Evolutionary conservation across 495 filamentous ascomycete species (phyloP).

Genomic region (Penicillium subrubescens): DNA sequence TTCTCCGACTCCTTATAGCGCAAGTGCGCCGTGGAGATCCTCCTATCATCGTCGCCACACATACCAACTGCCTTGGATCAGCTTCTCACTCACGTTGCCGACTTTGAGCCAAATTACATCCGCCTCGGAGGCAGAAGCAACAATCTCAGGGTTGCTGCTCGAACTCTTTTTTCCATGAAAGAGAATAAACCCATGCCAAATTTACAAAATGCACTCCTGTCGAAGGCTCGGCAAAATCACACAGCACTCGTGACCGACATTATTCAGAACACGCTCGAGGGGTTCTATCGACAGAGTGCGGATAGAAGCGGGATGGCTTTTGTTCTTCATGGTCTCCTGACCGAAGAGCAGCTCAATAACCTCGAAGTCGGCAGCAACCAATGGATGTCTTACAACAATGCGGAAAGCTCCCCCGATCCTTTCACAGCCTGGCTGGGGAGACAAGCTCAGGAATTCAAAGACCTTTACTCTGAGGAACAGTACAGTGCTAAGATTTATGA

Average conservation of each 20-base stretch:
- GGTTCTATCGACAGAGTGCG: constrained; percentile 38
- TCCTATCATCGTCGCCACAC: constrained; percentile 76
- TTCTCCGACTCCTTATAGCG: constrained; percentile 66
- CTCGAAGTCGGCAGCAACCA: constrained; percentile 53
- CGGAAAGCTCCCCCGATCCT: constrained; percentile 42
- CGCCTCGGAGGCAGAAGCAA: constrained; percentile 79
- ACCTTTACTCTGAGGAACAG: constrained; percentile 40
- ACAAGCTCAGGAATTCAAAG: constrained; percentile 40
- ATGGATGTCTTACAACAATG: constrained; percentile 47
- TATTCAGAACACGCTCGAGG: constrained; percentile 31
- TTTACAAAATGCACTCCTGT: constrained; percentile 31
- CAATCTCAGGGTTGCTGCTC: constrained; percentile 64
- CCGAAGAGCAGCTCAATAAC: constrained; percentile 59
- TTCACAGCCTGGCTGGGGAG: constrained; percentile 67
- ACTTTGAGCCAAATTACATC: constrained; percentile 66
- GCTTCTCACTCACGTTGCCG: constrained; percentile 66
- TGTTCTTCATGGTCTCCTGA: constrained; percentile 58
- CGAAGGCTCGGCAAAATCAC: constrained; percentile 39
- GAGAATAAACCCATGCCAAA: neutral
- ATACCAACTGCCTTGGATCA: constrained; percentile 94
- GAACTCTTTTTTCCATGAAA: constrained; percentile 66
- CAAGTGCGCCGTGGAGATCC: constrained; percentile 63
- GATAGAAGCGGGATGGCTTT: constrained; percentile 35
- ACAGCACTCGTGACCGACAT: neutral
- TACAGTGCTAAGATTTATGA: constrained; percentile 61